These are phyloP conservation scores for Phytophthora melonis DNA, from an alignment of 352 stramenopile species.

Conservation along the genomic window DNA sequence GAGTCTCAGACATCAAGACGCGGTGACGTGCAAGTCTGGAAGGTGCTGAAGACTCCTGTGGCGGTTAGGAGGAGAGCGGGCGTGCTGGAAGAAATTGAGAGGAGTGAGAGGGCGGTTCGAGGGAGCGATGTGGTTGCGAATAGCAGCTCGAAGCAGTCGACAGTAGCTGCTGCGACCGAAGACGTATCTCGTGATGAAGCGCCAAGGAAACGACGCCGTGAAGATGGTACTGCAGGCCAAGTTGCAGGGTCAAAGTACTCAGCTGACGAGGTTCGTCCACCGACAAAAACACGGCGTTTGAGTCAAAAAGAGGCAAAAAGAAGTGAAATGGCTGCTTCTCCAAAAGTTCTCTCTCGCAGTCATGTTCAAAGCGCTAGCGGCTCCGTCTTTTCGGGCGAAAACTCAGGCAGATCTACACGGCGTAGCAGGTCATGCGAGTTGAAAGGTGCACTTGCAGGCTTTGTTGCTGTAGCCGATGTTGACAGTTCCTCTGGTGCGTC, in stretches of 20 bases:
- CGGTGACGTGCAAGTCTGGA: constrained; percentile 7
- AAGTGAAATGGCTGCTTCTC: background rate
- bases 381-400: background rate
- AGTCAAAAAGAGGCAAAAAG: background rate
- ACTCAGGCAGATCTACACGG: background rate
- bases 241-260: background rate
- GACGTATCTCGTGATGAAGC: constrained; percentile 8
- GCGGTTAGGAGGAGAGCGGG: background rate
- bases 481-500: background rate
- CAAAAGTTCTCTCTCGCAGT: background rate
- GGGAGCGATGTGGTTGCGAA: background rate
- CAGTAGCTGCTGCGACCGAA: background rate
- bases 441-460: background rate
- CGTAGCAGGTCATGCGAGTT: background rate
- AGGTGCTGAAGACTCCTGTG: constrained; percentile 13
- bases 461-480: constrained; percentile 2
- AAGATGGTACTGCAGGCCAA: background rate
- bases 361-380: background rate
- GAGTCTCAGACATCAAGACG: constrained; percentile 4
- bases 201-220: constrained; percentile 10
- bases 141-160: background rate
- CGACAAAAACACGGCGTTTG: constrained; percentile 18
- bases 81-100: background rate
- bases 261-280: constrained; percentile 15
- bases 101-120: background rate